Conservation (phyloP, 257 asterid species). For the Lantana camara region DNA sequence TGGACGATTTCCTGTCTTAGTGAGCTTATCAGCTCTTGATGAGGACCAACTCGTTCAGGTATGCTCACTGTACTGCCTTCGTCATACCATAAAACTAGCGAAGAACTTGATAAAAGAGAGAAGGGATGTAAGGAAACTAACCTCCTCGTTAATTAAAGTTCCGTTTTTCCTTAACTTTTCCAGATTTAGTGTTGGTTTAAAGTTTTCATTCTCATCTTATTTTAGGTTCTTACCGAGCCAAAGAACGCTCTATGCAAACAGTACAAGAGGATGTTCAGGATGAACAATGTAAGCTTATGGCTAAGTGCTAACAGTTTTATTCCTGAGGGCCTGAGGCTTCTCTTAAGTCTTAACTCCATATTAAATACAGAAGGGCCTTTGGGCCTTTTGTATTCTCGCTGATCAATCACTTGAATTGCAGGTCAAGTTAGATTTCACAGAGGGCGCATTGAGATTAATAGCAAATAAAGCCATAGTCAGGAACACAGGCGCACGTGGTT, state of each 20-base stretch:
- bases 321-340: background rate
- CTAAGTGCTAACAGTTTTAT: conserved; percentile 21
- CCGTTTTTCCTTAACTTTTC: background rate
- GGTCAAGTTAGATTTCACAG: conserved; percentile 74
- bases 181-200: conserved; percentile 7
- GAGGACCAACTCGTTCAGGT: conserved; percentile 94
- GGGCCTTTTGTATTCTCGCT: conserved; percentile 21
- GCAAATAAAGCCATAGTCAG: conserved; percentile 78
- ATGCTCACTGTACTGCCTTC: too few relatives aligned
- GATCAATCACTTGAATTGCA: conserved; percentile 31
- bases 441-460: conserved; percentile 65
- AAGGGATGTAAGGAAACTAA: background rate
- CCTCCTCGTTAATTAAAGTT: too few relatives aligned
- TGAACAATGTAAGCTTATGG: conserved; percentile 71
- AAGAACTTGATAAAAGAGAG: background rate
- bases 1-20: conserved; percentile 86
- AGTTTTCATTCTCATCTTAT: conserved; percentile 22
- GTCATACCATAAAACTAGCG: too few relatives aligned
- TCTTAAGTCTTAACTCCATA: background rate
- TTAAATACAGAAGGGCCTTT: conserved; percentile 12
- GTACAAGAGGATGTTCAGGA: conserved; percentile 82
- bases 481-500: conserved; percentile 94
- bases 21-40: conserved; percentile 78
- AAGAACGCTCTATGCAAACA: conserved; percentile 92
- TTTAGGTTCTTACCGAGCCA: conserved; percentile 84